Conservation (phyloP, 148 eudicot species). For the Chenopodium berlandieri region DNA sequence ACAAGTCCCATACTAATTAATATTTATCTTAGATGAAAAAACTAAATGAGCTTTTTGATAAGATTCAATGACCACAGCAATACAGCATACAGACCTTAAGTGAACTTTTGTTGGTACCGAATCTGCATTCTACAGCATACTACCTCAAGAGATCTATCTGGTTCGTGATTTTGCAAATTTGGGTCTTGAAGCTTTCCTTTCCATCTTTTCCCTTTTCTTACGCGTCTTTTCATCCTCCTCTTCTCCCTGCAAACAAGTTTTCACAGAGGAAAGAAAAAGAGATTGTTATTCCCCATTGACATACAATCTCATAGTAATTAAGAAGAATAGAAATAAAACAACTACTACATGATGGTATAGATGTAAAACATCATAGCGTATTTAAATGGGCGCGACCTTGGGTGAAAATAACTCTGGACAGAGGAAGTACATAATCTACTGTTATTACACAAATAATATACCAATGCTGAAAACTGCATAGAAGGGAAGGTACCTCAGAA, state of each 20-base stretch:
- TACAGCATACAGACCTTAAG: not conserved
- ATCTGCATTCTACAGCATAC: conserved; percentile 3
- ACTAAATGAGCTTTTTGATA: not conserved
- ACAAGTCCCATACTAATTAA: not conserved
- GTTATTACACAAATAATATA: not conserved
- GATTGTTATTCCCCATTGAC: not conserved
- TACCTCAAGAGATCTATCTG: not conserved
- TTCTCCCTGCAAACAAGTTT: conserved; percentile 38
- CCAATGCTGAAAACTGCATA: not conserved
- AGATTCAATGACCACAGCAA: not conserved
- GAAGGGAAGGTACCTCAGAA: conserved; percentile 56
- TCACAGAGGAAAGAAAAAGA: not conserved
- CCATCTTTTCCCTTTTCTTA: conserved; percentile 70
- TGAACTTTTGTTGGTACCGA: conserved; percentile 13
- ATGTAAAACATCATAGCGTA: too few species aligned
- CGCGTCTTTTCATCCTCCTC: conserved; percentile 70
- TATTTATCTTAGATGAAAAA: conserved; percentile 4
- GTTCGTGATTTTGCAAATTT: conserved; percentile 51
- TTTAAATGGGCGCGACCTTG: too few species aligned
- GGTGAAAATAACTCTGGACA: not conserved
- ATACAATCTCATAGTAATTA: too few species aligned
- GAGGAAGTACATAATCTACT: not conserved
- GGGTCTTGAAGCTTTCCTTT: conserved; percentile 64
- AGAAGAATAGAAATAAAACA: not conserved
- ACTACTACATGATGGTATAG: too few species aligned